Evolutionary conservation across 495 filamentous ascomycete genomes (phyloP).

Genomic region (Aspergillus conjunctus): DNA sequence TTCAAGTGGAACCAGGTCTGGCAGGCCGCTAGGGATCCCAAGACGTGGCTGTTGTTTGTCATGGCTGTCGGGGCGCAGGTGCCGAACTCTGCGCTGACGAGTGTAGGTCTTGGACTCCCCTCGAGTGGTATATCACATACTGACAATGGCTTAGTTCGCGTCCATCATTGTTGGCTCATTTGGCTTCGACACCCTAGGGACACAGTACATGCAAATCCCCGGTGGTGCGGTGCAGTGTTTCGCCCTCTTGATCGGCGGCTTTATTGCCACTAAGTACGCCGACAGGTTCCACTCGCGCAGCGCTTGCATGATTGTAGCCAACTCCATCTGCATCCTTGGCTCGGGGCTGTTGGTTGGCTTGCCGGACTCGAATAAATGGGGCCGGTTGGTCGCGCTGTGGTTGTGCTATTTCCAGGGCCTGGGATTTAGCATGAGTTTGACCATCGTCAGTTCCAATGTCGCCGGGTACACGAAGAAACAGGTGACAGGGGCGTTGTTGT

Average conservation of each 20-base stretch:
- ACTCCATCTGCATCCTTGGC: constrained; percentile 59
- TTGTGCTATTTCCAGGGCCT: constrained; percentile 55
- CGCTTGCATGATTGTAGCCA: constrained; percentile 41
- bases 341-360: constrained; percentile 55
- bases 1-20: constrained; percentile 53
- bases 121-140: background rate
- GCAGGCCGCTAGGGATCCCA: constrained; percentile 50
- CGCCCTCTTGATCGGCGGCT: constrained; percentile 36
- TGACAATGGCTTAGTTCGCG: constrained; percentile 34
- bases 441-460: constrained; percentile 47
- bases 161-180: constrained; percentile 55
- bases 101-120: constrained; percentile 26
- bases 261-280: constrained; percentile 45
- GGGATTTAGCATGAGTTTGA: constrained; percentile 53
- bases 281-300: constrained; percentile 34
- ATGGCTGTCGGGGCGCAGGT: constrained; percentile 40
- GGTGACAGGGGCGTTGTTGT: constrained; percentile 28
- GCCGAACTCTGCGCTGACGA: constrained; percentile 44
- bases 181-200: constrained; percentile 57
- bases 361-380: constrained; percentile 53
- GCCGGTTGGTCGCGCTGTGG: constrained; percentile 56
- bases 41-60: constrained; percentile 50
- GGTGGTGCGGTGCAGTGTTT: constrained; percentile 47
- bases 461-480: constrained; percentile 43
- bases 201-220: constrained; percentile 56